These are phyloP conservation scores for Ascocoryne sarcoides DNA, from an alignment of 2,329 filamentous ascomycete genomes.

Conservation along the genomic window DNA sequence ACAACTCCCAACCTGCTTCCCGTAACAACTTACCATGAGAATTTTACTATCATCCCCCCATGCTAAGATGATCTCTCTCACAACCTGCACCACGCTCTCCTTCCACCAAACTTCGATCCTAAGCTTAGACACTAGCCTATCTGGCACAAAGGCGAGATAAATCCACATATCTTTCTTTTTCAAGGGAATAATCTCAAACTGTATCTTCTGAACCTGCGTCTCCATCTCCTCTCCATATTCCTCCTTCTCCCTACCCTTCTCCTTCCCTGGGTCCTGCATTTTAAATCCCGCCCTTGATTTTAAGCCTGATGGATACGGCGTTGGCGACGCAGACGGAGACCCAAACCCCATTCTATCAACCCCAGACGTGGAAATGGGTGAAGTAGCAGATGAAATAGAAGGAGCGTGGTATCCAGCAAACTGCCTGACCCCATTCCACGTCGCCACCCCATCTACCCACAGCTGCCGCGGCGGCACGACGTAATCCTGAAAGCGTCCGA, in stretches of 20 bases:
- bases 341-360: neutral
- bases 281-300: neutral
- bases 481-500: slow-evolving; percentile 32
- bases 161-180: neutral
- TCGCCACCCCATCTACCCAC: slow-evolving; percentile 36
- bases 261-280: too few species aligned
- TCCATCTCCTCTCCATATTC: too few species aligned
- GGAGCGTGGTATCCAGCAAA: too few species aligned
- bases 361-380: slow-evolving; percentile 9
- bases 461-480: slow-evolving; percentile 24
- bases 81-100: neutral
- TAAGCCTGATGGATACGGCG: too few species aligned
- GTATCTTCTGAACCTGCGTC: neutral
- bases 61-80: neutral
- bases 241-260: neutral
- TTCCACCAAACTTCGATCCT: neutral
- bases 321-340: neutral
- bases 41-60: neutral
- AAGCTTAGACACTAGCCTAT: neutral
- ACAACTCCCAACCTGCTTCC: neutral
- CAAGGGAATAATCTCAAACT: neutral
- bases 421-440: slow-evolving; percentile 31
- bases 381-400: too few species aligned
- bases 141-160: neutral
- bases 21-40: neutral